Base-by-base conservation (phyloP, 2,329 filamentous ascomycete species). In the Sclerotinia nivalis region DNA sequence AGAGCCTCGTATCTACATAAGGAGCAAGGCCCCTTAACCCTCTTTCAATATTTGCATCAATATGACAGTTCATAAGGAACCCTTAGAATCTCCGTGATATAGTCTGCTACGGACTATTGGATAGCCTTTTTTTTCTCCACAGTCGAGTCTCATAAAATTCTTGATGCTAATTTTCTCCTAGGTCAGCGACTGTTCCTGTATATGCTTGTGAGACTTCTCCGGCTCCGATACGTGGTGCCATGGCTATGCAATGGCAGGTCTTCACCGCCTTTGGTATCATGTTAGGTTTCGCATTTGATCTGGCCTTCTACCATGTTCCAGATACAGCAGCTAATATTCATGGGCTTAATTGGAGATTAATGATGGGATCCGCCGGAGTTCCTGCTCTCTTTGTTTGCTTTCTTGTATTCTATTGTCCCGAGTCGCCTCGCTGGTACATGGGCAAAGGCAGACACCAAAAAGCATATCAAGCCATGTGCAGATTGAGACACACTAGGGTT, bases 241-340 rank as follows among this genome's bases (percentile, higher is more conserved):
- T 93, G 7, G 89, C 91, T 47, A 93, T 93, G 90, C 86, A 88
- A 75, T 91, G 89, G 89, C 89, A 91, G 78, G 83, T 84, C 80
- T 68, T 50, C 2, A 66, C 64, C 6, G 80, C 79, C 0, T 86
- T 86, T 62, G 84, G 85, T 4, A 87, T 87, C 71, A 83, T 87
- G 81, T 56, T 86, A 5, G 88, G 88, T 22, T 90, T 85, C 76
- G 84, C 83, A 9, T 87, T 84, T 60, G 87, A 89, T 74, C 80
- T 90, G 40, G 86, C 85, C 10, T 89, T 91, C 76, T 89, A 86
- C 76, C 80, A 85, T 67, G 86, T 85, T 10, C 80, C 81, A 40
- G 84, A 88, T 74, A 80, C 79, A 7, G 31, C 31, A 55, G 12
- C 64, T 10, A 40, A 58, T 31, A 86, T 91, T 67, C 79, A 83